Conservation (phyloP, 106 monocot genomes). For the Acanthochlamys bracteata region DNA sequence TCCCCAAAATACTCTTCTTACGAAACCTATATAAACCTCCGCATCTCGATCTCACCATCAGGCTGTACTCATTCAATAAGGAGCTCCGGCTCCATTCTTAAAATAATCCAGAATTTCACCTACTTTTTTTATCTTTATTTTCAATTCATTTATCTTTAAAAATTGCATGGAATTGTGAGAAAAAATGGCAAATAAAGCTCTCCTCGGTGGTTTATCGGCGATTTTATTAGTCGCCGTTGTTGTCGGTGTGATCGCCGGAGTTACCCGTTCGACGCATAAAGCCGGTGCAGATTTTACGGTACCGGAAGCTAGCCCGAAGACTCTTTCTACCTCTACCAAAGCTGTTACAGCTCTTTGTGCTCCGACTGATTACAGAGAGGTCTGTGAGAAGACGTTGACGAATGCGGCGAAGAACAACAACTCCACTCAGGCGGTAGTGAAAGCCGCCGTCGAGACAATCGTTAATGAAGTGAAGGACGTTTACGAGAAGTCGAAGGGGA, state of each 20-base stretch:
- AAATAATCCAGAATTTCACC: too few relatives aligned
- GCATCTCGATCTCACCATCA: too few relatives aligned
- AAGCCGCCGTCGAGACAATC: slow-evolving; percentile 3
- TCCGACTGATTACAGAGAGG: slow-evolving; percentile 17
- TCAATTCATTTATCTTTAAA: too few relatives aligned
- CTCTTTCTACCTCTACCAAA: slow-evolving; percentile 10
- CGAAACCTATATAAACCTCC: too few relatives aligned
- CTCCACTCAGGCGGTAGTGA: slow-evolving; percentile 9
- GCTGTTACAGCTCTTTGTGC: slow-evolving; percentile 20
- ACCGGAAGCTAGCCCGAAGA: neutral
- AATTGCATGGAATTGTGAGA: too few relatives aligned
- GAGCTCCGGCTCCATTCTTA: too few relatives aligned
- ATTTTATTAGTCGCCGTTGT: slow-evolving; percentile 25
- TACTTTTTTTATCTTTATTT: too few relatives aligned
- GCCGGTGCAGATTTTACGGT: neutral
- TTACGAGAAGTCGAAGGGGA: neutral
- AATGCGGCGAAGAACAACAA: slow-evolving; percentile 6
- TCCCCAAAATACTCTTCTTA: too few relatives aligned
- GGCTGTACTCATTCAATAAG: too few relatives aligned
- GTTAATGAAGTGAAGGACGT: slow-evolving; percentile 15
- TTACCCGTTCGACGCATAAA: slow-evolving; percentile 10
- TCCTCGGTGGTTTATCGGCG: slow-evolving; percentile 22
- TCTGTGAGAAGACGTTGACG: slow-evolving; percentile 19
- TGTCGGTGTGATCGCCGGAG: slow-evolving; percentile 28
- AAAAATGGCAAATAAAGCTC: slow-evolving; percentile 34